Base-by-base conservation (phyloP, 805 yeast genomes). In the Hanseniaspora nectarophila region DNA sequence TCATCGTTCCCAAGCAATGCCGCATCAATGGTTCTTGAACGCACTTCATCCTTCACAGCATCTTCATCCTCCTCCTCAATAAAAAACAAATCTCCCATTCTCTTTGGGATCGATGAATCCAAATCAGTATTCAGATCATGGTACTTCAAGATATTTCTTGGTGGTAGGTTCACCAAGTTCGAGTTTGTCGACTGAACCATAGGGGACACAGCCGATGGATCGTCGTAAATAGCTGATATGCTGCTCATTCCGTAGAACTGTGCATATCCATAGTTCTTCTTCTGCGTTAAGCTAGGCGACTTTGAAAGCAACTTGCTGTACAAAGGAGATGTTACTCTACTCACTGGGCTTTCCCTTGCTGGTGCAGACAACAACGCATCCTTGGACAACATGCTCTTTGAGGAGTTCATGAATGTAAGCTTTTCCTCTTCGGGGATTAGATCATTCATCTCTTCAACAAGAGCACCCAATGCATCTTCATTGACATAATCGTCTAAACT, bases 241-340 rank as follows among this genome's bases (percentile, higher is more conserved):
- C 29, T 38, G 7, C 31, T 32, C 24, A 28, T 40, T 4, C 51
- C 51, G 39, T 47, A 47, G 13, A 47, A 40, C 8, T 47, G 51
- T 2, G 45, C 28, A 26, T 39, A 47, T 29, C 45, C 51, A 18
- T 31, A 47, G 16, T 38, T 47, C 74, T 15, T 67, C 65, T 38
- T 72, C 59, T 44, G 88, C 58, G 33, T 75, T 74, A 1, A 71
- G 72, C 31, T 70, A 58, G 2, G 75, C 63, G 3, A 92, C 69
- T 2, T 63, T 67, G 37, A 76, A 66, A 3, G 67, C 62, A 32
- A 73, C 68, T 13, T 61, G 63, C 23, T 71, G 45, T 3, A 54
- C 55, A 46, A 9, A 1, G 51, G 51, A 8, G 51, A 46, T 9
- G 31, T 21, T 8, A 21, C n/a, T 23, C 29, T 46, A 4, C 13